Evolutionary conservation across 345 rosid genomes (phyloP).

Genomic region (Salix koriyanagi): DNA sequence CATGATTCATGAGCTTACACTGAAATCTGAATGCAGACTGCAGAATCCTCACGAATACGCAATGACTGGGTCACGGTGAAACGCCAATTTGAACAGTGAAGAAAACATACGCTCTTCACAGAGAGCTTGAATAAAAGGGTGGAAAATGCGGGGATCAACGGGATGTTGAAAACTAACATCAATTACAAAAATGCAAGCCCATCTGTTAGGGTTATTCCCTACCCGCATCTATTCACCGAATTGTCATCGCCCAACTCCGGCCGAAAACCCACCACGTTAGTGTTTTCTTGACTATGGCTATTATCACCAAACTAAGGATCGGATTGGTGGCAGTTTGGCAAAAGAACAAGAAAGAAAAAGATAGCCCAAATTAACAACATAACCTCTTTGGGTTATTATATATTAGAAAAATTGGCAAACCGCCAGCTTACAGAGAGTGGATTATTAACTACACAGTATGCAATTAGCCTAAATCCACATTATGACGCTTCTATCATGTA

Average conservation of each 20-base stretch:
- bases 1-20: conserved; percentile 15
- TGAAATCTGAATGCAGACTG: neutral
- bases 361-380: neutral
- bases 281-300: neutral
- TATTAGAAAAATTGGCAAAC: conserved; percentile 4
- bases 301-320: neutral
- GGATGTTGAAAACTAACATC: conserved; percentile 7
- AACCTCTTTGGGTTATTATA: neutral
- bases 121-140: conserved; percentile 1
- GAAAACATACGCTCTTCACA: neutral
- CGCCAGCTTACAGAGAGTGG: conserved; percentile 14
- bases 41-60: neutral
- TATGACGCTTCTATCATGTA: conserved; percentile 13
- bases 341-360: neutral
- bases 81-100: neutral
- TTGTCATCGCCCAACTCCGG: neutral
- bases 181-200: conserved; percentile 2
- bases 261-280: neutral
- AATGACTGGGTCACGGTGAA: neutral
- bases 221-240: neutral
- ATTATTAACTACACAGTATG: conserved; percentile 1
- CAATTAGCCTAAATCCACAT: conserved; percentile 18
- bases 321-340: neutral
- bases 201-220: neutral
- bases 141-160: neutral